phyloP scores from a whole-genome alignment of 108 stramenopile genomes.

The Aureococcus anophagefferens region DNA sequence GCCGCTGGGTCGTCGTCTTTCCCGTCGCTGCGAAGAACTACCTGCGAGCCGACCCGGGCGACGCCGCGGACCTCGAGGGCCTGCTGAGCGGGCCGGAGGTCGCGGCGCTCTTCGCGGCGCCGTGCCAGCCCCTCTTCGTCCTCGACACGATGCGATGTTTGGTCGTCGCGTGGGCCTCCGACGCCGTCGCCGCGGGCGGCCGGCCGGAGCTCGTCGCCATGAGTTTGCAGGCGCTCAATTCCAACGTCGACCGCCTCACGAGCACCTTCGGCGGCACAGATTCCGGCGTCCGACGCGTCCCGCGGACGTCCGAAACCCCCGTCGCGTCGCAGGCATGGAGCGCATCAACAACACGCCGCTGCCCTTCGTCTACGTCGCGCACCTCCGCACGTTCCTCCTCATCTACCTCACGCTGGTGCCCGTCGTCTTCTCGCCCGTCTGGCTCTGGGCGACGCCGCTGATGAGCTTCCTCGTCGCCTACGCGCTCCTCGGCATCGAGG shows the following conservation, averaged over 20 bases:
- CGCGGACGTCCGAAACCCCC: too few species aligned
- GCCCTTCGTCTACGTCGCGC: slow-evolving; percentile 57
- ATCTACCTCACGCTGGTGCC: slow-evolving; percentile 39
- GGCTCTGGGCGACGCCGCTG: background rate
- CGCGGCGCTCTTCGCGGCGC: background rate
- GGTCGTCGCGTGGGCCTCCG: background rate
- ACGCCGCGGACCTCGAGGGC: background rate
- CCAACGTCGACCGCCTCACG: background rate
- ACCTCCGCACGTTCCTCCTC: slow-evolving; percentile 56
- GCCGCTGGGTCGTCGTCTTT: slow-evolving; percentile 21
- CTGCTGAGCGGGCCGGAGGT: background rate
- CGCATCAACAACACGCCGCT: slow-evolving; percentile 61
- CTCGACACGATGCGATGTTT: background rate
- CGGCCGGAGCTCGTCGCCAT: background rate
- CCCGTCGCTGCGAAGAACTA: slow-evolving; percentile 33
- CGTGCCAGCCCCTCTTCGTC: background rate
- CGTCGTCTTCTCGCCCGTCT: background rate
- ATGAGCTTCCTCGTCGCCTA: slow-evolving; percentile 22
- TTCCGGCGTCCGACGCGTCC: too few species aligned
- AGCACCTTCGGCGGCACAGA: background rate
- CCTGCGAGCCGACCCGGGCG: slow-evolving; percentile 1
- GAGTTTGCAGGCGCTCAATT: background rate
- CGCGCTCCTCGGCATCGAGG: slow-evolving; percentile 37
- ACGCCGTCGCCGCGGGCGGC: background rate
- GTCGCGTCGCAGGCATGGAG: slow-evolving; percentile 50